Conservation (phyloP, 2,329 filamentous ascomycete species). For the Colletotrichum euphorbiae region DNA sequence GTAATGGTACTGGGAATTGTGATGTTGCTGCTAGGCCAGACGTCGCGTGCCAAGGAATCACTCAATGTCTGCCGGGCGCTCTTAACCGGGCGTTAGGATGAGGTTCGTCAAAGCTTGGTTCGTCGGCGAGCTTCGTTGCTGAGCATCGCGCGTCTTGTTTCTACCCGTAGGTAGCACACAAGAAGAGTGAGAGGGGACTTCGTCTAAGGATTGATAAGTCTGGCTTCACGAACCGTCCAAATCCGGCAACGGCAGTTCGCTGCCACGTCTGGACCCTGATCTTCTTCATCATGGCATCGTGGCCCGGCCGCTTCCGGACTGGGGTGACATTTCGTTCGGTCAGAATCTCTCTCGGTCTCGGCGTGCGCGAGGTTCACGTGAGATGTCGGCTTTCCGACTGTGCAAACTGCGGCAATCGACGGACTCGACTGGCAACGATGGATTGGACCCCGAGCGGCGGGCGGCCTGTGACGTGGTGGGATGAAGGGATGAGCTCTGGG, state of each 20-base stretch:
- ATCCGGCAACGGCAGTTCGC: constrained; percentile 5
- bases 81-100: not conserved
- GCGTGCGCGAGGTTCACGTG: constrained; percentile 4
- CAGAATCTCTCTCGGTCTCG: not conserved
- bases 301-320: constrained; percentile 7
- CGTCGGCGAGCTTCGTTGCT: not conserved
- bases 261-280: constrained; percentile 14
- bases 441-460: constrained; percentile 14
- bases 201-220: not conserved
- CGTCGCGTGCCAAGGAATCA: constrained; percentile 10
- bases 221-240: not conserved
- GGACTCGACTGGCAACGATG: not conserved
- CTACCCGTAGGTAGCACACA: not conserved
- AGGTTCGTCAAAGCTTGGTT: constrained; percentile 1
- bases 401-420: not conserved
- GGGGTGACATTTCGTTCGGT: not conserved
- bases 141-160: no score
- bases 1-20: constrained; percentile 1
- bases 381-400: constrained; percentile 11
- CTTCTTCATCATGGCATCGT: constrained; percentile 10
- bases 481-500: constrained; percentile 19
- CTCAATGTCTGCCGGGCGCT: not conserved
- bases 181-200: not conserved
- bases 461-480: constrained; percentile 23
- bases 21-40: not conserved